These are phyloP conservation scores for Camellia oleifera DNA, from an alignment of 179 eudicot species.

Conservation along the genomic window DNA sequence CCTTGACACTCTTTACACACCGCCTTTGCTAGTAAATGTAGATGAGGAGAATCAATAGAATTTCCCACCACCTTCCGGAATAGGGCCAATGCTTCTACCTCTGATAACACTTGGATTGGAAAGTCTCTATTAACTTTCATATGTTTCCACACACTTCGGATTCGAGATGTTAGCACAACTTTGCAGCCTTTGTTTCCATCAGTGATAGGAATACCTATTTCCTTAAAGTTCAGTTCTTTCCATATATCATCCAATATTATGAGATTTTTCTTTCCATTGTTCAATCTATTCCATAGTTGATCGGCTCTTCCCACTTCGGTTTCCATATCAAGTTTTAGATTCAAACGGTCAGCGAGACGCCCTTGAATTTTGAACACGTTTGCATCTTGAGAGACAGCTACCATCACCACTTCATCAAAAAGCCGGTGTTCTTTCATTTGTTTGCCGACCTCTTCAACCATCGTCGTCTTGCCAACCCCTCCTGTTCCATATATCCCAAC, in stretches of 20 bases:
- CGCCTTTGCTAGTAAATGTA: neutral
- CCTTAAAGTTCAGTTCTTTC: conserved; percentile 6
- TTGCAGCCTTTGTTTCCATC: conserved; percentile 4
- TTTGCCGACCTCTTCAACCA: conserved; percentile 17
- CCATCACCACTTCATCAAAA: conserved; percentile 18
- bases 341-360: conserved; percentile 14
- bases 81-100: conserved; percentile 20
- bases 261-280: neutral
- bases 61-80: conserved; percentile 12
- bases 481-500: conserved; percentile 26
- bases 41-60: neutral
- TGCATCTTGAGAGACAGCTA: conserved; percentile 11
- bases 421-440: neutral
- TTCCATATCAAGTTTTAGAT: neutral
- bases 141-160: neutral
- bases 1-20: conserved; percentile 19
- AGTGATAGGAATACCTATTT: conserved; percentile 19
- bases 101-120: neutral
- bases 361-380: conserved; percentile 17
- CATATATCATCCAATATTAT: conserved; percentile 29
- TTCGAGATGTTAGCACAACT: conserved; percentile 17
- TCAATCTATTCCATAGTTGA: neutral
- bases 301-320: neutral
- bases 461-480: conserved; percentile 29
- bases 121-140: neutral